Percentiles rank a stretch among this genome's conserved stretches.
These are phyloP conservation scores for Pythium grandisporangium DNA, from an alignment of 352 stramenopile species.

Conservation along the genomic window DNA sequence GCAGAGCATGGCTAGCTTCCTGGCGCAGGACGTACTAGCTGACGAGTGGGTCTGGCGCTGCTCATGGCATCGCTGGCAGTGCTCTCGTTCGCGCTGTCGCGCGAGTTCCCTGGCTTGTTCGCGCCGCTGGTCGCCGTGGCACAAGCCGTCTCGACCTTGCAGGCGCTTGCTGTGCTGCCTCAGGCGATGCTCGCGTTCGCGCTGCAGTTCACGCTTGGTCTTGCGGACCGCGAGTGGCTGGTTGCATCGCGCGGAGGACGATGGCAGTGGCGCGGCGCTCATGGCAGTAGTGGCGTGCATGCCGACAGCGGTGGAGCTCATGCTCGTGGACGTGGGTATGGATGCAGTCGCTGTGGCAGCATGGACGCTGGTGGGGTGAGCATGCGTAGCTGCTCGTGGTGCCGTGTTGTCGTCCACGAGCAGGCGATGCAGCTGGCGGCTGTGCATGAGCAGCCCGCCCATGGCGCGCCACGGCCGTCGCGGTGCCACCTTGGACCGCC, in stretches of 20 bases:
- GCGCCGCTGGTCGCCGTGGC: no score
- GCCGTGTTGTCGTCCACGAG: slow-evolving; percentile 5
- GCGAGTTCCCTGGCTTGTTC: no score
- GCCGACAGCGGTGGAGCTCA: no score
- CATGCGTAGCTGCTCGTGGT: no score
- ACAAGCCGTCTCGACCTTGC: no score
- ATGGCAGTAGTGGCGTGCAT: no score
- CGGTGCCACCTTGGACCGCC: slow-evolving; percentile 9
- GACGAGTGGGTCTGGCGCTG: no score
- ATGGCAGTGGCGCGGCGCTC: no score
- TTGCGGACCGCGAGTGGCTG: slow-evolving; percentile 15
- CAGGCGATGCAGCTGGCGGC: slow-evolving; percentile 10
- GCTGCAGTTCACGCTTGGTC: slow-evolving; percentile 18
- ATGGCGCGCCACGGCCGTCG: slow-evolving; percentile 11
- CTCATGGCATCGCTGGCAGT: not conserved
- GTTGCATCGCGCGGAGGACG: no score
- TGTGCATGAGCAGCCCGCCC: slow-evolving; percentile 10
- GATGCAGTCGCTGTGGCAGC: not conserved
- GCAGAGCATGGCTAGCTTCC: no score
- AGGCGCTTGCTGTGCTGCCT: not conserved
- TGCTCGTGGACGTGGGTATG: not conserved
- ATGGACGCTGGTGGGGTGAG: no score
- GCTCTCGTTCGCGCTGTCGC: not conserved
- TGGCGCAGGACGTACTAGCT: no score
- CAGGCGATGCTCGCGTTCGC: slow-evolving; percentile 6